These are phyloP conservation scores for Phytopythium ostracodes DNA, from an alignment of 352 stramenopile genomes.

Conservation along the genomic window DNA sequence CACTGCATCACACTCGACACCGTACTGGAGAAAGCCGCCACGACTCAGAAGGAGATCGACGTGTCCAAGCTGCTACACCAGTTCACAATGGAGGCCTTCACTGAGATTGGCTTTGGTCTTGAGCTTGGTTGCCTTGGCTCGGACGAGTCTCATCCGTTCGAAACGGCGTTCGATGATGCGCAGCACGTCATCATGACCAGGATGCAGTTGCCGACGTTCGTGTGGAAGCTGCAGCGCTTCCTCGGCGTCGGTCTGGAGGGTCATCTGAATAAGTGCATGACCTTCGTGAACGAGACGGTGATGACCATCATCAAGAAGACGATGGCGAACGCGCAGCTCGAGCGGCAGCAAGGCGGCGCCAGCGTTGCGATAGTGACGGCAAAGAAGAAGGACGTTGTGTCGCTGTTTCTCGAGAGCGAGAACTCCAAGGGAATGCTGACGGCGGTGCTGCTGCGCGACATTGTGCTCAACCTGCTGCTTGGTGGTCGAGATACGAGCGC, in stretches of 20 bases:
- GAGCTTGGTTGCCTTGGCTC: conserved; percentile 15
- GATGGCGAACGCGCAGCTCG: conserved; percentile 10
- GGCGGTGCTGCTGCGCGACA: conserved; percentile 39
- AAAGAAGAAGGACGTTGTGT: conserved; percentile 11
- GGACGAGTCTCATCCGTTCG: conserved; percentile 10
- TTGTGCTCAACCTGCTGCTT: conserved; percentile 67
- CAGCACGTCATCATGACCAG: conserved; percentile 12
- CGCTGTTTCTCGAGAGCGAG: conserved; percentile 16
- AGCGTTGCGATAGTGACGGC: no score
- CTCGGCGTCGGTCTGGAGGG: conserved; percentile 27
- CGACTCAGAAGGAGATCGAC: conserved; percentile 15
- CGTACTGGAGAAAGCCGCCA: conserved; percentile 14
- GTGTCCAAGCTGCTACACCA: conserved; percentile 15
- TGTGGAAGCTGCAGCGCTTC: conserved; percentile 31
- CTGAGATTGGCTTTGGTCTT: conserved; percentile 27
- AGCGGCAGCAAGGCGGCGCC: conserved; percentile 1
- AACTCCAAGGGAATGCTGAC: conserved; percentile 15
- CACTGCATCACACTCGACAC: conserved; percentile 21
- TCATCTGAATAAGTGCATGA: conserved; percentile 17
- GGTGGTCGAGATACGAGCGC: conserved; percentile 67
- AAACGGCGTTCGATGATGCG: conserved; percentile 21
- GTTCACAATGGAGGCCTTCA: conserved; percentile 31
- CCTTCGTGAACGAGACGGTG: conserved; percentile 16
- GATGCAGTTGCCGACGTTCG: conserved; percentile 11
- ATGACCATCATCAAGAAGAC: conserved; percentile 15